phyloP scores from a whole-genome alignment of 345 rosid species.

The Syzygium grande region DNA sequence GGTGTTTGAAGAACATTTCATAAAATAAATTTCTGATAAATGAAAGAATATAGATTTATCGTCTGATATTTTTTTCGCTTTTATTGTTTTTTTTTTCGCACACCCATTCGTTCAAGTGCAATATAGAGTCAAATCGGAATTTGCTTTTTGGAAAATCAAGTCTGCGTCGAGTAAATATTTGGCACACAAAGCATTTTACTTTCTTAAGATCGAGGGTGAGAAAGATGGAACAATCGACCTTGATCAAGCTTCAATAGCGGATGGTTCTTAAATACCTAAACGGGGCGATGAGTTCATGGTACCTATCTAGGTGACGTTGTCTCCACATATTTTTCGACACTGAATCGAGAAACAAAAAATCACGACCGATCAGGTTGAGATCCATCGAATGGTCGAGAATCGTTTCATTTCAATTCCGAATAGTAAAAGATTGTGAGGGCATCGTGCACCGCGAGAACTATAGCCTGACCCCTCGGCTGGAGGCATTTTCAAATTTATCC shows the following conservation, averaged over 20 bases:
- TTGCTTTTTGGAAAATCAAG: neutral
- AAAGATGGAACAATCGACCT: neutral
- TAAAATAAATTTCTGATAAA: neutral
- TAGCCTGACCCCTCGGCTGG: rapidly evolving
- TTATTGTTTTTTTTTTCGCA: neutral
- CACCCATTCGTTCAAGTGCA: neutral
- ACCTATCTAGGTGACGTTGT: rapidly evolving
- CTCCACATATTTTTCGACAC: neutral
- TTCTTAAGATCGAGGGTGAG: neutral
- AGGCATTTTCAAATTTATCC: neutral
- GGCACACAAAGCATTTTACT: neutral
- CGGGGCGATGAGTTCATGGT: neutral
- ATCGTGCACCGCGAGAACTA: neutral
- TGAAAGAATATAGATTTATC: neutral
- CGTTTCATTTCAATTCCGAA: rapidly evolving
- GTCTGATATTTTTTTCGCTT: neutral
- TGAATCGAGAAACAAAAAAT: no score
- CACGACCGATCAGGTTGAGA: neutral
- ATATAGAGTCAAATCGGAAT: neutral
- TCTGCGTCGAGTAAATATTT: neutral
- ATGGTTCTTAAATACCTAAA: neutral
- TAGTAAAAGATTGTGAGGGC: neutral
- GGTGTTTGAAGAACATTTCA: neutral
- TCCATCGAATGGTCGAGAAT: neutral
- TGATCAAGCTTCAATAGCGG: neutral